Base-by-base conservation (phyloP, 2,329 filamentous ascomycete species). In the Alternaria rosae region DNA sequence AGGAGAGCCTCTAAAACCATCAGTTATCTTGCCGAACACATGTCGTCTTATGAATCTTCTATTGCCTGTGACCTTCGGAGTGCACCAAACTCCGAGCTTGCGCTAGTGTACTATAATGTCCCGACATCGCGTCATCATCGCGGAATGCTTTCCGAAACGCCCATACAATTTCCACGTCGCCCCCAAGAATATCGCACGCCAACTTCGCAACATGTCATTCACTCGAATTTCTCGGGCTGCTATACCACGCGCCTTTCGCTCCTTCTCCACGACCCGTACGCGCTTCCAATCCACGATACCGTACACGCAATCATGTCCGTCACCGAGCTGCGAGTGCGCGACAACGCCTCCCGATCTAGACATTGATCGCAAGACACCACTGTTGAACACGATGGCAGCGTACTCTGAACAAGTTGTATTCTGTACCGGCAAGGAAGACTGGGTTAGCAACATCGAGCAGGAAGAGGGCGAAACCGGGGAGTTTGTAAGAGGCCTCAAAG, bases 391-490 rank as follows among this genome's bases (percentile, higher is more conserved):
- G 6, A 94, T 97, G 81, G 85, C 91, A 2, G 83, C 85, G 1
- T 97, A 97, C 76, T 85, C 89, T 1, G 90, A 96, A 78, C 93
- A 97, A 70, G 86, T 97, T 4, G 80, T 98, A 10, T 85, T 97
- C 13, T 94, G 91, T 65, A 97, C 93, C 0, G 93, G 92, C 5
- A 87, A 88, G 63, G 81, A 85, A 28, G 92, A 97, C 80, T 97
- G 94, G 94, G 83, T 85, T 26, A 94, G 91, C 73, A 87, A 88
- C 59, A 96, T 97, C 65, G 93, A 97, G 76, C 89, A 97, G 47
- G 93, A 96, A 62, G 87, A 90, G 15, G 76, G 80, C 32, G 76
- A 81, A 3, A 76, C 72, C 5, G 76, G 82, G 25, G 80, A 79
- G 13, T 84, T 94, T 17, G 88, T 90, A 6, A 88, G 90, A 38